Percentiles rank a stretch among this genome's conserved stretches.
These are phyloP conservation scores for Cadophora malorum DNA, from an alignment of 2,329 filamentous ascomycete species.

Conservation along the genomic window DNA sequence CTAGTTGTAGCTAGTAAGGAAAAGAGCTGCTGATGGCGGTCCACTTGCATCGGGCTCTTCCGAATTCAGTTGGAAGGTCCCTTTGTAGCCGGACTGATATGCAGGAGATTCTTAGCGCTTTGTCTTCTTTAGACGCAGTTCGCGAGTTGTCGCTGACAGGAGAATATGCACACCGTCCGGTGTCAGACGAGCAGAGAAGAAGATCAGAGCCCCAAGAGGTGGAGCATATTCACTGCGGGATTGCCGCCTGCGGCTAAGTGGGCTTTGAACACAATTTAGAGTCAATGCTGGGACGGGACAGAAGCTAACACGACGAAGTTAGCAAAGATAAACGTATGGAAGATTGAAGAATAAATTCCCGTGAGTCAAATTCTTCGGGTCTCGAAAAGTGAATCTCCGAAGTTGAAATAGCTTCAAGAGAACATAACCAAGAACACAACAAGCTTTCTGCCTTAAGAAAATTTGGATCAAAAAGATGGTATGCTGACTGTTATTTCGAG, in stretches of 20 bases:
- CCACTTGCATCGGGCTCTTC: neutral
- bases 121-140: neutral
- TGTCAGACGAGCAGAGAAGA: slow-evolving; percentile 12
- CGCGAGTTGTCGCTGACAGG: neutral
- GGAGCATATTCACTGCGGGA: neutral
- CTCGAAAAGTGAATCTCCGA: neutral
- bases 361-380: neutral
- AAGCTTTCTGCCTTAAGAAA: neutral
- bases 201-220: neutral
- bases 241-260: neutral
- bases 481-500: neutral
- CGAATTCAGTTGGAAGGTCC: neutral
- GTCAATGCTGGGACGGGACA: slow-evolving; percentile 3
- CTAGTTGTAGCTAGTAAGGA: neutral
- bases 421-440: neutral
- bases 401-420: neutral
- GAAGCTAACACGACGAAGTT: neutral
- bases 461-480: neutral
- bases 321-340: neutral
- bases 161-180: neutral
- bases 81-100: neutral
- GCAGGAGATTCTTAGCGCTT: neutral
- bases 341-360: neutral
- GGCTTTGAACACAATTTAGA: neutral
- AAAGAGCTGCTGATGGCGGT: too few relatives aligned